These are phyloP conservation scores for Pyrenochaeta sp. DNA, from an alignment of 2,329 filamentous ascomycete genomes.

Conservation along the genomic window DNA sequence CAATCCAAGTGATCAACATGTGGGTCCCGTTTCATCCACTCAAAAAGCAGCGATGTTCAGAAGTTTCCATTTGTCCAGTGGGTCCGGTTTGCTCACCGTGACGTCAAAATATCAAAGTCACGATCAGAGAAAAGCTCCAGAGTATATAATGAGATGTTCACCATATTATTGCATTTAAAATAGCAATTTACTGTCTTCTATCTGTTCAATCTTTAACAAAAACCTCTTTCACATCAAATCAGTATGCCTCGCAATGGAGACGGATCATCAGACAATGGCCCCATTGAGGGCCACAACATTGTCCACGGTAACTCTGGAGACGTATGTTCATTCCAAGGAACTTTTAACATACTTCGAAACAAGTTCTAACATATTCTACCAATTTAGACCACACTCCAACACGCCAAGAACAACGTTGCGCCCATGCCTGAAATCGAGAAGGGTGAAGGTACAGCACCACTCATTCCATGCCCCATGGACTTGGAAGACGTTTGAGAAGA, in stretches of 20 bases:
- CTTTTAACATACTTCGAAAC: neutral
- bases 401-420: slow-evolving; percentile 49
- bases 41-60: too few relatives aligned
- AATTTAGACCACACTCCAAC: slow-evolving; percentile 40
- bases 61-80: too few relatives aligned
- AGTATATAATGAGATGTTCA: too few relatives aligned
- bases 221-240: neutral
- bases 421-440: slow-evolving; percentile 49
- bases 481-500: neutral
- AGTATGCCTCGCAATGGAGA: slow-evolving; percentile 52
- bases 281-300: slow-evolving; percentile 46
- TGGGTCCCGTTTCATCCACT: too few relatives aligned
- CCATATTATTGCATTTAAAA: too few relatives aligned
- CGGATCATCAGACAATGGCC: slow-evolving; percentile 50
- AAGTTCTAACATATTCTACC: slow-evolving; percentile 1
- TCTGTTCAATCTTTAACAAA: too few relatives aligned
- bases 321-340: slow-evolving; percentile 25
- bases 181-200: too few relatives aligned
- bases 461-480: neutral
- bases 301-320: slow-evolving; percentile 47
- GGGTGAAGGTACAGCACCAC: slow-evolving; percentile 40
- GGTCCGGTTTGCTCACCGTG: too few relatives aligned
- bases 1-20: too few relatives aligned
- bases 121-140: too few relatives aligned
- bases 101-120: too few relatives aligned